Evolutionary conservation across 2,329 filamentous ascomycete genomes (phyloP).

Genomic region (Stagonosporopsis chrysanthemi): DNA sequence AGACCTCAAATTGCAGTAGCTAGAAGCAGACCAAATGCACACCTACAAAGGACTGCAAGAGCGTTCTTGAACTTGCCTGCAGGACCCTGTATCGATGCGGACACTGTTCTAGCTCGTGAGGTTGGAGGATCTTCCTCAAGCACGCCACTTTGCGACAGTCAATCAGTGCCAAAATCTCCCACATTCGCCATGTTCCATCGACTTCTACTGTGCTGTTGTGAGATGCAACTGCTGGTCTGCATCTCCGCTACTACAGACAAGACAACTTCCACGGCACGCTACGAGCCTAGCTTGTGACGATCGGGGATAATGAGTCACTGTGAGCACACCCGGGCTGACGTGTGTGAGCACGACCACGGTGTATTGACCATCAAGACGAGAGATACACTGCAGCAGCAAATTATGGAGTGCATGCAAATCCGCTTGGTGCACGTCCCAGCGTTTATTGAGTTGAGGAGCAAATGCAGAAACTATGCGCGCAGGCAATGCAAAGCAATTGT

Average conservation of each 20-base stretch:
- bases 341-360: not conserved
- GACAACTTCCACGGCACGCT: conserved; percentile 10
- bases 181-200: not conserved
- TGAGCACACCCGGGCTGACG: conserved; percentile 12
- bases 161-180: too few species aligned
- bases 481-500: not conserved
- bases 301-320: conserved; percentile 22
- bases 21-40: not conserved
- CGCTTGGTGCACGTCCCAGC: not conserved
- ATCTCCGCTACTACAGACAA: conserved; percentile 1
- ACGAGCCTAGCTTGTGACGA: conserved; percentile 19
- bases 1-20: conserved; percentile 60
- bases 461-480: not conserved
- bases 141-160: too few species aligned
- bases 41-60: not conserved
- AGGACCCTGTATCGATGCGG: too few species aligned
- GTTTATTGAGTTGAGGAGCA: not conserved
- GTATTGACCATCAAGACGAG: not conserved
- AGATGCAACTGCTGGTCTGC: not conserved
- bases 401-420: not conserved
- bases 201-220: not conserved
- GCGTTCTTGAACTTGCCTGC: too few species aligned
- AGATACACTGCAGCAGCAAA: not conserved
- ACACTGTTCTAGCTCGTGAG: not conserved
- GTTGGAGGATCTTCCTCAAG: not conserved